Evolutionary conservation across 75 land plant species (phyloP).

Genomic region (Chamaecyparis obtusa): DNA sequence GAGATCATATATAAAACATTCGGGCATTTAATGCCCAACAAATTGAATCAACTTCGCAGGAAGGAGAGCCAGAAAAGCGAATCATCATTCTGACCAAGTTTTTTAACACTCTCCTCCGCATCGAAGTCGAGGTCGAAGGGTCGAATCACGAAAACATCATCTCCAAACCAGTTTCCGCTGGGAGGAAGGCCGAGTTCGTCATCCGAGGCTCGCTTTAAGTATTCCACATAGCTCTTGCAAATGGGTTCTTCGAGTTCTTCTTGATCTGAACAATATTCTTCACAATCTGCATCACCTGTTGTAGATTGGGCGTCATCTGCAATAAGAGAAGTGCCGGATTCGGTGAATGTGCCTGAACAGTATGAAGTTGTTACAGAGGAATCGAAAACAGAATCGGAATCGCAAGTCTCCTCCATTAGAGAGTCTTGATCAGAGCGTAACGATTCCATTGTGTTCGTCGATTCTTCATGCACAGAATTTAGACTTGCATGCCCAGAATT

Average conservation of each 20-base stretch:
- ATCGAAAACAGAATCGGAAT: neutral
- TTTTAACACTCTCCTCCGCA: neutral
- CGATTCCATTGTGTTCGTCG: neutral
- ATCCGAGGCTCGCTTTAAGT: neutral
- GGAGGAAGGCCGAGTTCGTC: constrained; percentile 3
- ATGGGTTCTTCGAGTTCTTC: neutral
- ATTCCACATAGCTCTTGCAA: neutral
- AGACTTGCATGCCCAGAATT: too few species aligned
- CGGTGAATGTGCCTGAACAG: neutral
- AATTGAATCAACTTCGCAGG: neutral
- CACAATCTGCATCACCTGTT: neutral
- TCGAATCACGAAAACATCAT: neutral
- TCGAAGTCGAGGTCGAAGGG: neutral
- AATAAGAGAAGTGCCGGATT: neutral
- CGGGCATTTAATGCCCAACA: neutral
- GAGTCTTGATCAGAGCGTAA: neutral
- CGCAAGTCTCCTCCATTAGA: neutral
- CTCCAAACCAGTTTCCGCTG: too few species aligned
- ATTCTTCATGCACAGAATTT: too few species aligned
- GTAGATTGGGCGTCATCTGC: neutral
- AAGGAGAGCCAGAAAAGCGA: neutral
- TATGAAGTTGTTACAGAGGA: neutral
- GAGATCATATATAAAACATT: too few species aligned
- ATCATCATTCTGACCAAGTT: neutral
- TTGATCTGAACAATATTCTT: neutral